Evolutionary conservation across 352 stramenopile species (phyloP), one percentile per base, ranked within the genome.

Genomic region (Pythium folliculosum): DNA sequence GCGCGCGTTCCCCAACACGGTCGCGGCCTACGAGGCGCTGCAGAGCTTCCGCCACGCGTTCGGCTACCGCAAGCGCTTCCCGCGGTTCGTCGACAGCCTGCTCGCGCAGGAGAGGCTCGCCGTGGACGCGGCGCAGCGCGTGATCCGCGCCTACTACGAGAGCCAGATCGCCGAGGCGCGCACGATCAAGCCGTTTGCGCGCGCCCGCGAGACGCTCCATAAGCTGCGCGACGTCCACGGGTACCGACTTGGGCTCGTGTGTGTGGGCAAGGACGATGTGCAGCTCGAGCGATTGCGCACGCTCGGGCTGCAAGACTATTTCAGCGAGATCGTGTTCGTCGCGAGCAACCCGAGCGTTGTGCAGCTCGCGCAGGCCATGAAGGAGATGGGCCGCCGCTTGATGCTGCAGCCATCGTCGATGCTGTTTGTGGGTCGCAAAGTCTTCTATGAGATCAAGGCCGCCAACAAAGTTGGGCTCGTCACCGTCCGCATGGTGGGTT

Each of bases 391-490:
- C 0, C 75, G 80, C 1, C 70, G 82, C 19, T 53, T 95, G 17
- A 80, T 91, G 53, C 65, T 94, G 22, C 76, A 85, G 58, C 65
- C 84, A 45, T 95, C 87, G 17, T 82, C 81, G n/a, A 77, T 95
- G 32, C 77, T 91, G 25, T 93, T 95, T 35, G 84, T 95, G 37
- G 87, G 87, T 2, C 81, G 86, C 52, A 93, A 93, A 61, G 82
- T 88, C 13, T 95, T 95, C 60, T 93, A 91, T 56, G 87, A 95
- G 67, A 91, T 95, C 71, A 95, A 94, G 47, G 87, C 84, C 3
- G 87, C 85, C 2, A 95, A 95, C 60, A 81, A 84, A 62, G 76
- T 90, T 5, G 87, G 85, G 1, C 80, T 95, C 63, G 75, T 92
- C 22, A 95, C 87, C 10, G 79, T 89, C 38, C 82, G 84, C 14